phyloP scores from a whole-genome alignment of 495 filamentous ascomycete genomes.

The Hypoxylon trugodes region DNA sequence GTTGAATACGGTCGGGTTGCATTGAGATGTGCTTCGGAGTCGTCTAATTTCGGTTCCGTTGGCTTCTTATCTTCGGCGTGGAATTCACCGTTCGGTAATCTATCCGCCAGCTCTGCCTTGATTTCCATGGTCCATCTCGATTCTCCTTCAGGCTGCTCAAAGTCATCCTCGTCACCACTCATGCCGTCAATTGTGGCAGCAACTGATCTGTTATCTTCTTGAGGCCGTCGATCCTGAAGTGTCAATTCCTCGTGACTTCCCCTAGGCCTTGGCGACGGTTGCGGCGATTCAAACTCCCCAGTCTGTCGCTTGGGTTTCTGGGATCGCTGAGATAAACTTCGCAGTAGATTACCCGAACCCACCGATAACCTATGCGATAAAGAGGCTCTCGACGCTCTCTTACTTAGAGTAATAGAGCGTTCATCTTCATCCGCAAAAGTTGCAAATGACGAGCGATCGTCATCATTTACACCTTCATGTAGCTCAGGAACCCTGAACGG shows the following conservation, averaged over 20 bases:
- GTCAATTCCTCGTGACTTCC: conserved; percentile 57
- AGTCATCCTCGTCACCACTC: conserved; percentile 50
- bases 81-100: conserved; percentile 1
- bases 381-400: conserved; percentile 40
- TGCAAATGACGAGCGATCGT: conserved; percentile 66
- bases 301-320: conserved; percentile 22
- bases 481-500: conserved; percentile 66
- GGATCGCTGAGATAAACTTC: conserved; percentile 57
- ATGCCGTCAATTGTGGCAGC: conserved; percentile 63
- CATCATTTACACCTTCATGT: conserved; percentile 49
- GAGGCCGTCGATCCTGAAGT: conserved; percentile 40
- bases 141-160: conserved; percentile 9
- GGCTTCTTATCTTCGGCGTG: neutral
- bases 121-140: conserved; percentile 31
- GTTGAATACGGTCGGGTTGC: conserved; percentile 36
- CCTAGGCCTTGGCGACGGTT: conserved; percentile 42
- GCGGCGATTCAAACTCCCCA: conserved; percentile 36
- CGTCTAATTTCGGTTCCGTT: neutral
- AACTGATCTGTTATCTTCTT: conserved; percentile 56
- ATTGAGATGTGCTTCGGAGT: neutral
- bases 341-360: conserved; percentile 52
- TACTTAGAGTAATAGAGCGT: conserved; percentile 29
- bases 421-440: conserved; percentile 66
- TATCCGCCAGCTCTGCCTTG: conserved; percentile 37
- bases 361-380: conserved; percentile 58